Evolutionary conservation across 2,329 filamentous ascomycete genomes (phyloP).

Genomic region (Verticillium isaacii): DNA sequence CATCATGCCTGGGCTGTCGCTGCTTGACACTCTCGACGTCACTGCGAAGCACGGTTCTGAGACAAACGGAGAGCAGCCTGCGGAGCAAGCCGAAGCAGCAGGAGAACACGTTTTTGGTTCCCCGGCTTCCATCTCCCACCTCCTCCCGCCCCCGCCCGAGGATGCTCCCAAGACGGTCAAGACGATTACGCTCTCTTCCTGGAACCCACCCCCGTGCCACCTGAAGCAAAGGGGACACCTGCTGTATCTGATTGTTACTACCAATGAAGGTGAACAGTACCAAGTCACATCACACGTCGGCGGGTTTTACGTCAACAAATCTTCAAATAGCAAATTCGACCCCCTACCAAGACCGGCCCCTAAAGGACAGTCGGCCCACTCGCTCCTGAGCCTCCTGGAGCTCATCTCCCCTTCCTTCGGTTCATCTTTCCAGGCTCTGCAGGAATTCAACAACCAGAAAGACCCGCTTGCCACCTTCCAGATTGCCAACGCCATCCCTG

Average conservation of each 20-base stretch:
- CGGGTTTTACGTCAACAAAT: constrained; percentile 97
- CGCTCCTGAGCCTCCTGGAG: constrained; percentile 73
- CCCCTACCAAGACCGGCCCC: constrained; percentile 74
- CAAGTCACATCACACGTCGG: constrained; percentile 92
- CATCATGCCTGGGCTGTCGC: constrained; percentile 75
- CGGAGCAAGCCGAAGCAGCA: constrained; percentile 14
- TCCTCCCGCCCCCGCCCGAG: constrained; percentile 64
- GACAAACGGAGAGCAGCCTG: constrained; percentile 37
- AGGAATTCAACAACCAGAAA: constrained; percentile 78
- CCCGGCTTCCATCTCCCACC: constrained; percentile 60
- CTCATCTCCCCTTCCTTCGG: constrained; percentile 81
- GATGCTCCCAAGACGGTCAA: constrained; percentile 86
- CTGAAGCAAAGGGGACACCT: constrained; percentile 88
- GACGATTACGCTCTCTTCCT: constrained; percentile 79
- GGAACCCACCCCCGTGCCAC: constrained; percentile 94
- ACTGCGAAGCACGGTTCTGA: constrained; percentile 32
- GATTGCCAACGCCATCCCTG: constrained; percentile 89
- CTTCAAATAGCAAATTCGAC: constrained; percentile 91
- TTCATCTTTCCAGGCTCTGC: constrained; percentile 68
- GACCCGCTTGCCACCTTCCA: constrained; percentile 92
- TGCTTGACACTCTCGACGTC: constrained; percentile 73
- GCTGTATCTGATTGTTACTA: constrained; percentile 83
- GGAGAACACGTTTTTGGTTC: constrained; percentile 58
- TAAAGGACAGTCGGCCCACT: constrained; percentile 78
- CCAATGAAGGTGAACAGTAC: constrained; percentile 90